These are phyloP conservation scores for Ceratocystis harringtonii DNA, from an alignment of 2,329 filamentous ascomycete genomes.

Conservation along the genomic window DNA sequence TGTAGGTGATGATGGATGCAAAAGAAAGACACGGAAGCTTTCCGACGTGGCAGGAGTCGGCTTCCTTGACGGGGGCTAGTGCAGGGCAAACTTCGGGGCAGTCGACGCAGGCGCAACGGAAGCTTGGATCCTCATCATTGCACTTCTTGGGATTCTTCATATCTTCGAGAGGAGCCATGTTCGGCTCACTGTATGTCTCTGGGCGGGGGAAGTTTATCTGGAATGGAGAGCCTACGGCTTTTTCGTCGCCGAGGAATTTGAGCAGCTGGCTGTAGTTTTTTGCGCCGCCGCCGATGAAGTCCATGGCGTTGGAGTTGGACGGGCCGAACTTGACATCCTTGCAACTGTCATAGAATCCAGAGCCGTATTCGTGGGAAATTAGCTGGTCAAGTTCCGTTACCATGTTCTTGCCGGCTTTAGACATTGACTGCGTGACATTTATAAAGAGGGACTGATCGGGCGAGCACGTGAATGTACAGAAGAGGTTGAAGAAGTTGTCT, in stretches of 20 bases:
- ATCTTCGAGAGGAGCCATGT: slow-evolving; percentile 51
- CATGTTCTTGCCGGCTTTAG: slow-evolving; percentile 39
- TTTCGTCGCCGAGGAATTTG: slow-evolving; percentile 87
- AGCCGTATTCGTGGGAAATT: slow-evolving; percentile 68
- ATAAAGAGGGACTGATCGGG: slow-evolving; percentile 91
- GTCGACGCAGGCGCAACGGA: slow-evolving; percentile 85
- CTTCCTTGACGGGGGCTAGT: slow-evolving; percentile 58
- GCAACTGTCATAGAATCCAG: slow-evolving; percentile 89
- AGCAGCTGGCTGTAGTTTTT: slow-evolving; percentile 78
- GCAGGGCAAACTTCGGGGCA: slow-evolving; percentile 75
- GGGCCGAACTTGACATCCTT: slow-evolving; percentile 98
- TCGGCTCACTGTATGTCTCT: slow-evolving; percentile 33
- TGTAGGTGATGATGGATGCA: slow-evolving; percentile 75
- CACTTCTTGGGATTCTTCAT: slow-evolving; percentile 63
- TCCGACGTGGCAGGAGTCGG: slow-evolving; percentile 66
- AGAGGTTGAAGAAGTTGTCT: slow-evolving; percentile 95
- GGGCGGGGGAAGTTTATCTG: slow-evolving; percentile 78
- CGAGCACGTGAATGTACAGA: slow-evolving; percentile 96
- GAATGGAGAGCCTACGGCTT: slow-evolving; percentile 81
- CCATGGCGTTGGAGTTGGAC: slow-evolving; percentile 85
- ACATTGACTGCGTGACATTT: slow-evolving; percentile 66
- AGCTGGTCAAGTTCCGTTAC: slow-evolving; percentile 86
- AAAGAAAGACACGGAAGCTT: slow-evolving; percentile 87
- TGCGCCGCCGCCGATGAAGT: slow-evolving; percentile 87
- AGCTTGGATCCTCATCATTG: slow-evolving; percentile 74